A percentile compares a stretch with the other conserved stretches of the same genome.
phyloP scores from a whole-genome alignment of 2,329 filamentous ascomycete species.

The Exophiala lecanii-corni region DNA sequence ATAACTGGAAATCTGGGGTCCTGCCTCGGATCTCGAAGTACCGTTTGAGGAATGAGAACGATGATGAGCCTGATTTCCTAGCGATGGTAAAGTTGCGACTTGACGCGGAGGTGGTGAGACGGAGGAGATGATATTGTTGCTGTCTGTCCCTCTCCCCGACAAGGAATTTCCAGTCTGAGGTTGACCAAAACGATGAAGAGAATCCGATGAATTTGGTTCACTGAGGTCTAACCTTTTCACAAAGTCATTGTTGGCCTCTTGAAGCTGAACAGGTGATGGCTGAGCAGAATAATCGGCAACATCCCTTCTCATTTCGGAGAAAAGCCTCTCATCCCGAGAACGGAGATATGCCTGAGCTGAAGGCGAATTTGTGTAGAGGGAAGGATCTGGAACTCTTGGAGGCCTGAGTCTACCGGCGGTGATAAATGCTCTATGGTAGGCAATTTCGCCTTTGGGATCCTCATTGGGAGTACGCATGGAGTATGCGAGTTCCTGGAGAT shows the following conservation, averaged over 20 bases:
- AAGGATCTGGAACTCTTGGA: constrained; percentile 20
- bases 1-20: not conserved
- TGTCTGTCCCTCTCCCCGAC: too few species aligned
- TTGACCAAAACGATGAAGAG: too few species aligned
- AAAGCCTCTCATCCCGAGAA: constrained; percentile 13
- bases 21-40: not conserved
- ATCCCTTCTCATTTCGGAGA: constrained; percentile 6
- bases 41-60: not conserved
- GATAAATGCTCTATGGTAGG: constrained; percentile 24
- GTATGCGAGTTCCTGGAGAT: constrained; percentile 17
- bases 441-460: constrained; percentile 23
- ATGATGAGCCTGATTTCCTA: not conserved
- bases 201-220: too few species aligned
- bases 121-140: too few species aligned
- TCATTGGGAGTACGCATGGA: constrained; percentile 9
- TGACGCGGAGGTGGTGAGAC: too few species aligned
- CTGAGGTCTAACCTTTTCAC: too few species aligned
- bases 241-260: not conserved
- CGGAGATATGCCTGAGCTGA: constrained; percentile 18
- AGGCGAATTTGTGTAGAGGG: constrained; percentile 22
- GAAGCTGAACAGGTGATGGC: not conserved
- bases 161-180: not conserved
- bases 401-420: constrained; percentile 8
- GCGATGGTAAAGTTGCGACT: not conserved
- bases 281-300: too few species aligned